Base-by-base conservation (phyloP, 2,329 filamentous ascomycete genomes). In the Aspergillus ibericus region DNA sequence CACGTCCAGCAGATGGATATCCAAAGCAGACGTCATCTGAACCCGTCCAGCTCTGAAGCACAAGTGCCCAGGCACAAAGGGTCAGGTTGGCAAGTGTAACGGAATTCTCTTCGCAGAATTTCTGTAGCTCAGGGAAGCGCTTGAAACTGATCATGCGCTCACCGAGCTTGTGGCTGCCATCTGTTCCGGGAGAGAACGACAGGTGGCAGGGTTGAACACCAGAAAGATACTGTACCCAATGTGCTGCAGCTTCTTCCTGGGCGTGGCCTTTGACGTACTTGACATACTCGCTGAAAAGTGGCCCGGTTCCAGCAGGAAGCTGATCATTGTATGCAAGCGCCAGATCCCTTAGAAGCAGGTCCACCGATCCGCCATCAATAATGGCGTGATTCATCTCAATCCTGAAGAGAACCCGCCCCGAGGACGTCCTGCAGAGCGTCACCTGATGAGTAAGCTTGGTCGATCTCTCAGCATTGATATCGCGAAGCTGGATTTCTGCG, bases 1-100 rank as follows among this genome's bases (percentile, higher is more conserved):
- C 80, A 55, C 78, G 70, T 15, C 77, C 76, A 16, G 76, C 74
- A 8, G 72, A 72, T 4, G 75, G 65, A 47, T 77, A 76, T 5
- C 76, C 78, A 53, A 80, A 80, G 27, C 71, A 76, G 10, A 80
- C 70, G 51, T 78, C 75, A 29, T 74, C 68, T 3, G 69, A 71
- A 0, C 62, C 61, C 0, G 71, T 75, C 50, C 72, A 70, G 4
- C 64, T 61, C 25, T 66, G 67, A 5, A 77, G 65, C 9, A 76
- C 70, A n/a, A 78, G 63, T 4, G 74, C 75, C 77, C 77, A 79
- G 8, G 70, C 71, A 7, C 72, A 66, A 22, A 75, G 66, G 3
- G 76, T 69, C 9, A 78, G 55, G 46, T 72, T 77, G 5, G 75
- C 72, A 16, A 77, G 65, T 16, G 70, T 78, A 8, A 71, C 64